Conservation (phyloP, 352 stramenopile genomes). For the Globisporangium viniferum region DNA sequence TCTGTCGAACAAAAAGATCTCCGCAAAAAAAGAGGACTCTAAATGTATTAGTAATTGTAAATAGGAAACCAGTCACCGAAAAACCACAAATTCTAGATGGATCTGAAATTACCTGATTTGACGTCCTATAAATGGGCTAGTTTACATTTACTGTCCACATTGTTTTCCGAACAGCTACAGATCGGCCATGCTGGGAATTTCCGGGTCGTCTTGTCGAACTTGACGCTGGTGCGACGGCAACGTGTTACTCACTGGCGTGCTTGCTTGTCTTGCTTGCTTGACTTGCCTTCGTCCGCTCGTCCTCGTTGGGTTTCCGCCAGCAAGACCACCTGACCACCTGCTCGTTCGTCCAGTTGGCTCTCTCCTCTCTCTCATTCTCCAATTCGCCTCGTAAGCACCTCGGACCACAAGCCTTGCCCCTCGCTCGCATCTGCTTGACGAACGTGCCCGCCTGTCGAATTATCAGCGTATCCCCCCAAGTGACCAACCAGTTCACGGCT, state of each 20-base stretch:
- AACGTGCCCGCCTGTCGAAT: neutral
- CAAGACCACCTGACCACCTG: neutral
- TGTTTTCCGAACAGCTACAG: neutral
- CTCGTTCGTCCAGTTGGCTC: neutral
- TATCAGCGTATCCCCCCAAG: neutral
- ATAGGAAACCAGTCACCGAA: neutral
- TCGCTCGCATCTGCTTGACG: neutral
- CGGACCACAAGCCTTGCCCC: neutral
- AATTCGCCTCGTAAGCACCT: slow-evolving; percentile 4
- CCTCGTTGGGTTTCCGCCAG: neutral
- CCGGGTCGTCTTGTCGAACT: neutral
- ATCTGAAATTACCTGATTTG: neutral
- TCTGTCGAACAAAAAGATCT: neutral
- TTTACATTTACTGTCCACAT: neutral
- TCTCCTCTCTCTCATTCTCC: neutral
- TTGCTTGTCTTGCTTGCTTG: neutral
- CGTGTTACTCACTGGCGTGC: neutral
- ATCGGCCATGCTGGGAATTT: neutral
- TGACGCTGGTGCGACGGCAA: neutral
- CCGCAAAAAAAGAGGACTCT: neutral
- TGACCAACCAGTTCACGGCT: neutral
- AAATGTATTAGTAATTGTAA: neutral
- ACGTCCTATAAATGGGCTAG: neutral
- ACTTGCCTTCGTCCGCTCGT: neutral
- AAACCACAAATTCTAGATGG: neutral